phyloP scores from a whole-genome alignment of 805 yeast species.

The Spathaspora girioi region DNA sequence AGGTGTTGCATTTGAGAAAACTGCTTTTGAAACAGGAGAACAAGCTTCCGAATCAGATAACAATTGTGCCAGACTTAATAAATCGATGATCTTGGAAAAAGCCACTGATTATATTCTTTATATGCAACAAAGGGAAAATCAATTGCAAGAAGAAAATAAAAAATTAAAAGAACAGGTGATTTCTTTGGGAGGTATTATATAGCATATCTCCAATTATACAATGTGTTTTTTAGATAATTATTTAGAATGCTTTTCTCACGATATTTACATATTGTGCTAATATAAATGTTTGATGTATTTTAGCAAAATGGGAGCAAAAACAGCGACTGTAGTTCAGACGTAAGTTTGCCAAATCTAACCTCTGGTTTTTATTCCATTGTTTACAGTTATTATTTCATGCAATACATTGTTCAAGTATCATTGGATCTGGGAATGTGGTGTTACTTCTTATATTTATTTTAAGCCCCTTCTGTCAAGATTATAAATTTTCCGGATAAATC shows the following conservation, averaged over 20 bases:
- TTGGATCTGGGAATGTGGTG: no score
- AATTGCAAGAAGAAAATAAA: constrained; percentile 26
- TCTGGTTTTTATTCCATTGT: no score
- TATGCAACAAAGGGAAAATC: constrained; percentile 48
- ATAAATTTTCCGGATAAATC: neutral
- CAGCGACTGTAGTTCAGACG: no score
- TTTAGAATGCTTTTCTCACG: neutral
- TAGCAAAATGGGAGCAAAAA: neutral
- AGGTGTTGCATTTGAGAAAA: constrained; percentile 58
- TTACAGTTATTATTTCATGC: no score
- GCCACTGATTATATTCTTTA: constrained; percentile 59
- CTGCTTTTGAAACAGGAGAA: constrained; percentile 52
- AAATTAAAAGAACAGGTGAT: constrained; percentile 19
- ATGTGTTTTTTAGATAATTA: neutral
- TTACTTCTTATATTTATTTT: no score
- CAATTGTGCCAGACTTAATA: constrained; percentile 43
- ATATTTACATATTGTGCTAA: neutral
- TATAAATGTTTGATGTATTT: neutral
- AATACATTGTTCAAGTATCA: no score
- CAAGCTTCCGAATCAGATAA: constrained; percentile 2
- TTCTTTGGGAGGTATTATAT: constrained; percentile 10
- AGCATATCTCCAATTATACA: neutral
- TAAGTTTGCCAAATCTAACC: no score
- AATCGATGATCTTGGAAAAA: constrained; percentile 64
- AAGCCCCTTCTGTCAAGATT: neutral